Evolutionary conservation across 192 early-diverging fungal species (phyloP).

Genomic region (Allomyces arbusculus): DNA sequence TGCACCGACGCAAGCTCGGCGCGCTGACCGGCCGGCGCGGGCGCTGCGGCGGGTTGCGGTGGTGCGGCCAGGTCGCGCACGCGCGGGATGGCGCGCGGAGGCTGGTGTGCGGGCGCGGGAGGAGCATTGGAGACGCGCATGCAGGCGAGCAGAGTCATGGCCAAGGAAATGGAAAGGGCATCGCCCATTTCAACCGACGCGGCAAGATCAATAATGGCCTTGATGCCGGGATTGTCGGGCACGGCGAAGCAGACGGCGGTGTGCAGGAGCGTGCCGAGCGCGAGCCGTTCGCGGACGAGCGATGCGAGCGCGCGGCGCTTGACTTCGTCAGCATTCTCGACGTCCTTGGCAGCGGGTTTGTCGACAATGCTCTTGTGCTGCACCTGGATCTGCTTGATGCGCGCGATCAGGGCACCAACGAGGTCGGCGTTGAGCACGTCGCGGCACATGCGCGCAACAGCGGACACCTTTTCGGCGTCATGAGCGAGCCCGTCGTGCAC

Average conservation of each 20-base stretch:
- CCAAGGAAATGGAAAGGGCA: neutral
- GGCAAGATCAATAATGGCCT: neutral
- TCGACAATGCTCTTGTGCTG: neutral
- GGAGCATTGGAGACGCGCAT: neutral
- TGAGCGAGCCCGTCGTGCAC: too few relatives aligned
- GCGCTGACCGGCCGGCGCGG: neutral
- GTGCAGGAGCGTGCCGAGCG: neutral
- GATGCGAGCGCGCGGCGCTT: neutral
- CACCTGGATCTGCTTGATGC: neutral
- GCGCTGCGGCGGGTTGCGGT: neutral
- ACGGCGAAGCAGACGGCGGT: neutral
- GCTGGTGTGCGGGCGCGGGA: neutral
- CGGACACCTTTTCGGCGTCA: too few relatives aligned
- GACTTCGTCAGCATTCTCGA: neutral
- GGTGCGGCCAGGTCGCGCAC: neutral
- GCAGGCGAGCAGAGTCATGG: neutral
- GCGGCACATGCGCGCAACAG: too few relatives aligned
- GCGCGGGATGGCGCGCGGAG: neutral
- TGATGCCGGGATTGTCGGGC: neutral
- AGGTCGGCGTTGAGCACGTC: too few relatives aligned
- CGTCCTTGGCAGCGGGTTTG: neutral
- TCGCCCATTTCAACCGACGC: neutral
- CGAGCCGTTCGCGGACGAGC: neutral
- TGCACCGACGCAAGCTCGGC: neutral
- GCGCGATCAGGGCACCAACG: too few relatives aligned